Evolutionary conservation across 176 grass and related monocot species (phyloP), one percentile per base, ranked within the genome.

Genomic region (Zea luxurians): DNA sequence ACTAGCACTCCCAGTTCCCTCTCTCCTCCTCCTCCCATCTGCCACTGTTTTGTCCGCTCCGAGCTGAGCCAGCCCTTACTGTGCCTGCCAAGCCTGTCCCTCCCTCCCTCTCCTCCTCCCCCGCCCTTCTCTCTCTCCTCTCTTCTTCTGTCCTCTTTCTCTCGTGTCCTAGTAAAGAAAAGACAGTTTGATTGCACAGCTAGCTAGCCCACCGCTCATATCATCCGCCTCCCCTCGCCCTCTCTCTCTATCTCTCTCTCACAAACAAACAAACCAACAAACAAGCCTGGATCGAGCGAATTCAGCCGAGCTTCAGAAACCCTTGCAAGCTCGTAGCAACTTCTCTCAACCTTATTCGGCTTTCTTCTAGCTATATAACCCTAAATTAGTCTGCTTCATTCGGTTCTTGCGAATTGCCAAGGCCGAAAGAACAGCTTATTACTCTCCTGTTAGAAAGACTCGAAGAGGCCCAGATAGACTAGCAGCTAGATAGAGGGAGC

Each of bases 41-140:
- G 17, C 71, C 66, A 18, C 59, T 71, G 52, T 85, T 89, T 82
- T 85, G 84, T 87, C 87, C 81, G 54, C 73, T 85, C 68, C 43
- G 40, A 74, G 82, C 68, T 17, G 52, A 64, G 71, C 47, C 74
- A 78, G 55, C 66, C 66, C 73, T 11, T 35, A 64, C 10, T 73
- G 53, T 43, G 72, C 37, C 37, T 66, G 20, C 59, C 21, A 34
- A 12, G 10, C 59, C 59, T 44, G 43, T 7, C 43, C 7, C 7
- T 44, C 43, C 53, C 6, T 4, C 6, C 5, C 13, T 4, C 48
- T 5, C 13, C 48, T 11, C 12, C 47, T 4, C 11, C 50, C 54
- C 7, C 17, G 53, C 6, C 53, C 2, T 6, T 18, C 6, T n/a
- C 53, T 18, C 15, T 0, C n/a, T 2, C 2, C 6, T n/a, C 52